These are phyloP conservation scores for Rhynchosporium secalis DNA, from an alignment of 2,329 filamentous ascomycete genomes.

Conservation along the genomic window DNA sequence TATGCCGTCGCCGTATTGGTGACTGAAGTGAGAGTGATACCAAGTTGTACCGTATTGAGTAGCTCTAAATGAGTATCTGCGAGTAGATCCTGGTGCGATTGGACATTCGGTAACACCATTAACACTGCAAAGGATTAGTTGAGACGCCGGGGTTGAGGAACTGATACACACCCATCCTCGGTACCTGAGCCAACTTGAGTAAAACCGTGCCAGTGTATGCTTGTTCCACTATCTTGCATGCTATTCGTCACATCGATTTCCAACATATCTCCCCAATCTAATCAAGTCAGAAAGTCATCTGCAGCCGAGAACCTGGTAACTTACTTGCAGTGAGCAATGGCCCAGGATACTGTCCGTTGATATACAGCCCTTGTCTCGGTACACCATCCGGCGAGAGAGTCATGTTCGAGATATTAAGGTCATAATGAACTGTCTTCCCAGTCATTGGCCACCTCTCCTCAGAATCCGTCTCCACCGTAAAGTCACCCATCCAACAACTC, in stretches of 20 bases:
- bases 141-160: conserved; percentile 42
- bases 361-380: conserved; percentile 52
- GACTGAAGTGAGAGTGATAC: conserved; percentile 60
- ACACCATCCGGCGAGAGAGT: conserved; percentile 42
- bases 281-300: background rate
- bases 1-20: conserved; percentile 51
- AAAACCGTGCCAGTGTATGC: conserved; percentile 50
- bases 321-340: conserved; percentile 37
- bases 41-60: conserved; percentile 50
- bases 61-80: conserved; percentile 32
- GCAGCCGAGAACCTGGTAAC: background rate
- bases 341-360: conserved; percentile 41
- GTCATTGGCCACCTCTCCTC: conserved; percentile 22
- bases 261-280: conserved; percentile 42
- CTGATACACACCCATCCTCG: conserved; percentile 43
- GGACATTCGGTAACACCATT: conserved; percentile 63
- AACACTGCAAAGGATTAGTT: conserved; percentile 43
- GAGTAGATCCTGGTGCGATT: conserved; percentile 49
- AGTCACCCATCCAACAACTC: conserved; percentile 19
- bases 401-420: conserved; percentile 21
- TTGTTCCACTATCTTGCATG: conserved; percentile 53
- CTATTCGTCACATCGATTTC: conserved; percentile 67
- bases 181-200: conserved; percentile 47
- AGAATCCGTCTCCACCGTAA: conserved; percentile 20
- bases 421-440: conserved; percentile 20